Evolutionary conservation across 768 basidiomycete genomes (phyloP), one percentile per base, ranked within the genome.

Genomic region (Tulasnella sp.): DNA sequence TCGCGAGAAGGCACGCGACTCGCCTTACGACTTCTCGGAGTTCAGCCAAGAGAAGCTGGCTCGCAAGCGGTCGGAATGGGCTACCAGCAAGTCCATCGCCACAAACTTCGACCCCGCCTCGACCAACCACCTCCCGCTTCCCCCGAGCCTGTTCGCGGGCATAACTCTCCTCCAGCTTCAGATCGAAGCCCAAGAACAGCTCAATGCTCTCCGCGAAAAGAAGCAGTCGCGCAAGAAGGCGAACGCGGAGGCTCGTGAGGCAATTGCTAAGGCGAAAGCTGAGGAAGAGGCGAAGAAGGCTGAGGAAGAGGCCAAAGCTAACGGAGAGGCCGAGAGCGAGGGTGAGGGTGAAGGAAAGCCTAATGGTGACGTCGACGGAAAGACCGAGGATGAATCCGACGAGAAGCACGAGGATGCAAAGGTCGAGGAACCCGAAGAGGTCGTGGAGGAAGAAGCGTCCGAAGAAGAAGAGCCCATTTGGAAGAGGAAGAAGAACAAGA

Each of bases 61-160:
- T 17, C 36, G 66, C 26, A 70, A 75, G 37, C 35, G 63, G 22
- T 39, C 47, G 2, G 69, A 69, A 47, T 65, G 35, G 22, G 66
- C 66, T 29, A 36, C 67, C 11, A 74, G 73, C 73, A 32, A 74
- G 66, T 74, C 74, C 9, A 74, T 74, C 36, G 74, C 64, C 37
- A 32, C 52, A 22, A 59, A 59, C 52, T 59, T 59, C 22, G 52
- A 59, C 52, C 52, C 52, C 6, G 22, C 52, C 3, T 59, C 52
- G 3, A 59, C 52, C 22, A 59, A 14, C 29, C 9, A 29, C 52
- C 52, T 59, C 32, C 52, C 52, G 32, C 52, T 59, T 22, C 52
- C 52, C 16, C 52, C 22, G 22, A 59, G 16, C 66, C 22, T 75
- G 73, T 74, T 62, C 12, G 63, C 29, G n/a, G 67, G 40, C 32